Percentiles rank a stretch among this genome's conserved stretches.
These are phyloP conservation scores for Leccinum subtestaceum DNA, from an alignment of 768 basidiomycete species.

Conservation along the genomic window DNA sequence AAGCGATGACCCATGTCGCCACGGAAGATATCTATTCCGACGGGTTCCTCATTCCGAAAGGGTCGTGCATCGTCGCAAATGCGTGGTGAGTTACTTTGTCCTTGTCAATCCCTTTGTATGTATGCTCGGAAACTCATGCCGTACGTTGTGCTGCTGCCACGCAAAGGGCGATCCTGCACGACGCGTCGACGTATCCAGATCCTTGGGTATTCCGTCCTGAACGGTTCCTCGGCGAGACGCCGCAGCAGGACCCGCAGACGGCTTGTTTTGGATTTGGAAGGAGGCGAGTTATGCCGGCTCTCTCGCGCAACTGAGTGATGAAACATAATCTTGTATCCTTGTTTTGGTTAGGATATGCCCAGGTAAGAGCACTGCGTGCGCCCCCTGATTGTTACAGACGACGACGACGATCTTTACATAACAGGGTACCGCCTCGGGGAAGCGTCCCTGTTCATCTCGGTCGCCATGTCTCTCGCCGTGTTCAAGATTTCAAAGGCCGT, in stretches of 20 bases:
- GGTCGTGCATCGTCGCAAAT: conserved; percentile 23
- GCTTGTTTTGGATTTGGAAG: conserved; percentile 31
- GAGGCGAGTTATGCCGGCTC: conserved; percentile 13
- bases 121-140: background rate
- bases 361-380: conserved; percentile 6
- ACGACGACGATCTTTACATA: background rate
- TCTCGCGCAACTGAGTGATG: background rate
- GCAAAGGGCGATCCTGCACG: conserved; percentile 48
- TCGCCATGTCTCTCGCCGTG: conserved; percentile 41
- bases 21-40: conserved; percentile 20
- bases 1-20: conserved; percentile 17
- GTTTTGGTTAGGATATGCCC: conserved; percentile 16
- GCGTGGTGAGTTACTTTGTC: conserved; percentile 18
- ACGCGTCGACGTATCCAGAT: conserved; percentile 39
- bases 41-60: conserved; percentile 24
- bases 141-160: background rate
- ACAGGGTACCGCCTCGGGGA: conserved; percentile 32
- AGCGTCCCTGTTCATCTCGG: conserved; percentile 24
- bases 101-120: background rate
- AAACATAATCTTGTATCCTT: background rate
- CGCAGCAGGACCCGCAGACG: conserved; percentile 18
- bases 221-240: conserved; percentile 26
- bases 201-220: conserved; percentile 35
- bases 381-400: background rate
- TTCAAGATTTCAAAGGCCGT: conserved; percentile 43